Conservation (phyloP, 768 basidiomycete genomes). For the Kwoniella pini region DNA sequence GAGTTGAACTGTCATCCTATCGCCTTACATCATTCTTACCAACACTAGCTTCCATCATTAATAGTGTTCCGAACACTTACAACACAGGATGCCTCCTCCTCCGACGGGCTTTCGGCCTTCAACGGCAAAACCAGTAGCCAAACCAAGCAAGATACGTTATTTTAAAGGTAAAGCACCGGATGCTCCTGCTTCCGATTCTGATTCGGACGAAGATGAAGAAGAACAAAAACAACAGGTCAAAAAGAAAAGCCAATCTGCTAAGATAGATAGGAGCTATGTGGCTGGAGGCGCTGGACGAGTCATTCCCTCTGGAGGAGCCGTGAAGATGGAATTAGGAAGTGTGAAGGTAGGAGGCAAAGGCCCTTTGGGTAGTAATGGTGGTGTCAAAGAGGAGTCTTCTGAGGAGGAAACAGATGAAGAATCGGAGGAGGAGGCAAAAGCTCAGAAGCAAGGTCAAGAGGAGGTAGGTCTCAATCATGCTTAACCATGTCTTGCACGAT, state of each 20-base stretch:
- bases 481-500: neutral
- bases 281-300: conserved; percentile 52
- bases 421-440: conserved; percentile 35
- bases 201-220: conserved; percentile 41
- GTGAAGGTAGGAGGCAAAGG: conserved; percentile 47
- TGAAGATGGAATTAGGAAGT: conserved; percentile 47
- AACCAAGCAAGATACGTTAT: conserved; percentile 42
- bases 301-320: conserved; percentile 22
- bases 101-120: conserved; percentile 8
- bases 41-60: too few species aligned
- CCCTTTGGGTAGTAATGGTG: conserved; percentile 23
- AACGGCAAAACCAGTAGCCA: conserved; percentile 16
- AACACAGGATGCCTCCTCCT: conserved; percentile 3
- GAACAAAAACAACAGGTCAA: conserved; percentile 13
- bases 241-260: conserved; percentile 9
- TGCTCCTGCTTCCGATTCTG: conserved; percentile 35
- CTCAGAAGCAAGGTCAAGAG: conserved; percentile 28
- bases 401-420: conserved; percentile 48
- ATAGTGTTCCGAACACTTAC: neutral
- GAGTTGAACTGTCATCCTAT: too few species aligned
- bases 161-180: conserved; percentile 47
- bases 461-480: conserved; percentile 29
- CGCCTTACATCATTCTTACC: too few species aligned
- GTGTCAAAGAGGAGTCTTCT: conserved; percentile 32
- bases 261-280: conserved; percentile 34